Conservation (phyloP, 352 stramenopile species). For the Pythium phragmiticola region DNA sequence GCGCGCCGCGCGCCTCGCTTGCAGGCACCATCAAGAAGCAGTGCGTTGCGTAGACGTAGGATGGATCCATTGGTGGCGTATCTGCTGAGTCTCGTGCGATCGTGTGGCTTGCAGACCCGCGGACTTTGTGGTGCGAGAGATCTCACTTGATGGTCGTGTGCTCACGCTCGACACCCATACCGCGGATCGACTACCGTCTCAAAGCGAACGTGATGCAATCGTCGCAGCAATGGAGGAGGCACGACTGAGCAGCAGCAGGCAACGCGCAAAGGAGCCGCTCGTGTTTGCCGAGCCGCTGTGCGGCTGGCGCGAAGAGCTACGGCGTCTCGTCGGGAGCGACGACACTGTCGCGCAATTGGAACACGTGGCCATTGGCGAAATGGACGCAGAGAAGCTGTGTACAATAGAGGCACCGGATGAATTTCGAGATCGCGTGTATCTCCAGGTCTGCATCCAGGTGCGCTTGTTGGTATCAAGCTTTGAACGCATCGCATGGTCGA, state of each 20-base stretch:
- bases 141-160: constrained; percentile 39
- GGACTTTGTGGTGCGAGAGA: constrained; percentile 78
- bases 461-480: background rate
- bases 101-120: constrained; percentile 29
- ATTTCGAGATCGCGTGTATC: constrained; percentile 58
- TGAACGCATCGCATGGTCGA: background rate
- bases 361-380: constrained; percentile 3
- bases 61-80: background rate
- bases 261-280: constrained; percentile 35
- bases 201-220: constrained; percentile 34
- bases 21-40: constrained; percentile 41
- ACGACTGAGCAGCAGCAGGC: constrained; percentile 14
- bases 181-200: constrained; percentile 31
- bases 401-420: constrained; percentile 40
- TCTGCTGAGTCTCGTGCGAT: background rate
- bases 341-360: constrained; percentile 20
- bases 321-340: constrained; percentile 27
- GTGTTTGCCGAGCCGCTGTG: constrained; percentile 47
- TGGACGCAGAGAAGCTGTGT: constrained; percentile 1
- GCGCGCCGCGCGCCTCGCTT: constrained; percentile 22
- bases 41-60: constrained; percentile 30
- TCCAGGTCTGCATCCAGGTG: constrained; percentile 80
- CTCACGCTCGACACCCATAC: constrained; percentile 33
- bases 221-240: constrained; percentile 33
- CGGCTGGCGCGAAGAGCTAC: constrained; percentile 53